phyloP scores from a whole-genome alignment of 2,329 filamentous ascomycete genomes.

The Catunica adiposa region DNA sequence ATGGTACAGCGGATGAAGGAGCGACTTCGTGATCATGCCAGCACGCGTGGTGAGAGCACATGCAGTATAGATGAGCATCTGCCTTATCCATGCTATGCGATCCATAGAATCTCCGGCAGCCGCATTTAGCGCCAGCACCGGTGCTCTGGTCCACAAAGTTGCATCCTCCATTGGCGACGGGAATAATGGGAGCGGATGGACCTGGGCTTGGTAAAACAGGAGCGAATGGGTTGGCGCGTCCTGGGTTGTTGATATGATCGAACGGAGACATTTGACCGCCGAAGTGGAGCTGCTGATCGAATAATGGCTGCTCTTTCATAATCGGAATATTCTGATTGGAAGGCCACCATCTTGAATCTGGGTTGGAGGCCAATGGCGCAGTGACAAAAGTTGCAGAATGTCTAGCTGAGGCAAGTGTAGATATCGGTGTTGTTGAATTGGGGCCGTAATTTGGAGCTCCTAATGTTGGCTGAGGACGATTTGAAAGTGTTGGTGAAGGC shows the following conservation, averaged over 20 bases:
- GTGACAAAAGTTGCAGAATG: conserved; percentile 7
- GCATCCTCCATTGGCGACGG: conserved; percentile 36
- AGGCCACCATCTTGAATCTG: conserved; percentile 11
- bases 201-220: background rate
- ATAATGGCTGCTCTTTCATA: background rate
- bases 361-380: conserved; percentile 1
- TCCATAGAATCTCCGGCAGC: conserved; percentile 41
- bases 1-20: background rate
- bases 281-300: background rate
- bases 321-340: conserved; percentile 4
- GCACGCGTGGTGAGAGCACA: conserved; percentile 47
- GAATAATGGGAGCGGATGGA: background rate
- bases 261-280: conserved; percentile 4
- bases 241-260: conserved; percentile 7
- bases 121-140: conserved; percentile 27
- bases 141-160: conserved; percentile 34
- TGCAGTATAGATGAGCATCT: conserved; percentile 35
- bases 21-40: conserved; percentile 34
- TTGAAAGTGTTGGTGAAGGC: conserved; percentile 1
- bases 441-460: background rate
- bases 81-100: conserved; percentile 26
- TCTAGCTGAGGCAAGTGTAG: background rate
- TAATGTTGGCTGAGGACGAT: background rate
- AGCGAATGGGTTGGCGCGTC: background rate
- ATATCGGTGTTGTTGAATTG: background rate